Evolutionary conservation across 2,329 filamentous ascomycete genomes (phyloP), one percentile per base, ranked within the genome.

Genomic region (Grosmannia huntii): DNA sequence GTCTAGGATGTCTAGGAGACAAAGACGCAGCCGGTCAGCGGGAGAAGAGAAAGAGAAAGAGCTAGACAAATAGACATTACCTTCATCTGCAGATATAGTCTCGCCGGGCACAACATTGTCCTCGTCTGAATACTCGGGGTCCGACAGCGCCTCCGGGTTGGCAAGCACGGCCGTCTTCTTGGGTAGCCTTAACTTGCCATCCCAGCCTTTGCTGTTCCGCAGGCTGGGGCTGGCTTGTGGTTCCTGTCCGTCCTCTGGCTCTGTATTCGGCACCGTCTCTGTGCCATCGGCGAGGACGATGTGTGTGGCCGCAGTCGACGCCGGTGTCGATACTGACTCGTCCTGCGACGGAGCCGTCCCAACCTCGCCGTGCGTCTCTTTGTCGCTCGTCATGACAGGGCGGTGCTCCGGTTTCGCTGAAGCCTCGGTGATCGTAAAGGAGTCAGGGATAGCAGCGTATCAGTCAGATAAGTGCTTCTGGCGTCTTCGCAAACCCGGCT

Each of bases 131-230:
- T 92, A 90, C 59, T 96, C 90, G 0, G 88, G 83, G 66, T 96
- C 90, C 50, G 87, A 87, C 56, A 95, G 72, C 11, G 87, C 89
- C 67, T 94, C 89, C 2, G 89, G 87, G 66, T 95, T 95, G 27
- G 80, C 76, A 53, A 95, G 74, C 36, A 82, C 75, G 2, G 84
- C 78, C 4, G 36, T 19, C 38, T 56, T 85, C 66, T 84, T 84
- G 61, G 87, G 84, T 55, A 96, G 73, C 46, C 89, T 80, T 60
- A 92, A 77, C 73, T 92, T 92, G 62, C 89, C 89, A 70, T 92
- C 89, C 89, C 89, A 92, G 61, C 89, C 89, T 66, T 80, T 84
- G 71, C 79, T 83, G 64, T 83, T 80, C 62, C 74, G 76, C 55
- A 82, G 69, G 14, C 72, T 73, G 5, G 76, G 75, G 62, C 76